A percentile compares a stretch with the other conserved stretches of the same genome.
Conservation (phyloP, 2,329 filamentous ascomycete species). For the Alternaria novae-zelandiae region DNA sequence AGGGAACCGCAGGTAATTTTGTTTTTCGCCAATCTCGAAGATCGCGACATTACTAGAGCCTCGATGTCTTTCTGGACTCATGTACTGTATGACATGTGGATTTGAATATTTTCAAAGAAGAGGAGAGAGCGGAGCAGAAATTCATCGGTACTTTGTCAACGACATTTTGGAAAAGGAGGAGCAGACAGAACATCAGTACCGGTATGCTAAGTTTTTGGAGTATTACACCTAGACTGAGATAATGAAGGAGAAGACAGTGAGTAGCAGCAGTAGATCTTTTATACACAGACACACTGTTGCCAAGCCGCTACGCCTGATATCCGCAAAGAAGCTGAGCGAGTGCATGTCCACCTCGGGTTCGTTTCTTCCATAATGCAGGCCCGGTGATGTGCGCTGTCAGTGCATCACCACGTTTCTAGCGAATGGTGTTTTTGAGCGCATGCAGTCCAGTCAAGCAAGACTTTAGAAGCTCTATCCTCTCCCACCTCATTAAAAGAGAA, state of each 20-base stretch:
- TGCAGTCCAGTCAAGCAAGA: not conserved
- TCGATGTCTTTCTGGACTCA: not conserved
- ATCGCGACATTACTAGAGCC: rapidly evolving
- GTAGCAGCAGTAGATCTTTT: not conserved
- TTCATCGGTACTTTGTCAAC: no score
- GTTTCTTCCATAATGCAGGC: not conserved
- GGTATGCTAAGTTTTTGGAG: not conserved
- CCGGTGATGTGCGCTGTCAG: not conserved
- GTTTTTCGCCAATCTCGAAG: not conserved
- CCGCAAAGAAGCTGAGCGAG: not conserved
- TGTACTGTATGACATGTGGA: not conserved
- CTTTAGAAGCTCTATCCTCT: not conserved
- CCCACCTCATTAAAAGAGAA: rapidly evolving
- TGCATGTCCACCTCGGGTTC: not conserved
- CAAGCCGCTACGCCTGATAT: not conserved
- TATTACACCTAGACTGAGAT: not conserved
- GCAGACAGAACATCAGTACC: not conserved
- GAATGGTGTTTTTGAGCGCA: not conserved
- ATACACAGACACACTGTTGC: not conserved
- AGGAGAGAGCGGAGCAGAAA: not conserved
- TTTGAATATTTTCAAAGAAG: not conserved
- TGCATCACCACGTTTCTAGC: not conserved
- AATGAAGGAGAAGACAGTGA: not conserved
- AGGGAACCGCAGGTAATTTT: no score
- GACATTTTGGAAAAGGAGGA: not conserved